Conservation (phyloP, 345 rosid genomes). For the Garcia nutans region DNA sequence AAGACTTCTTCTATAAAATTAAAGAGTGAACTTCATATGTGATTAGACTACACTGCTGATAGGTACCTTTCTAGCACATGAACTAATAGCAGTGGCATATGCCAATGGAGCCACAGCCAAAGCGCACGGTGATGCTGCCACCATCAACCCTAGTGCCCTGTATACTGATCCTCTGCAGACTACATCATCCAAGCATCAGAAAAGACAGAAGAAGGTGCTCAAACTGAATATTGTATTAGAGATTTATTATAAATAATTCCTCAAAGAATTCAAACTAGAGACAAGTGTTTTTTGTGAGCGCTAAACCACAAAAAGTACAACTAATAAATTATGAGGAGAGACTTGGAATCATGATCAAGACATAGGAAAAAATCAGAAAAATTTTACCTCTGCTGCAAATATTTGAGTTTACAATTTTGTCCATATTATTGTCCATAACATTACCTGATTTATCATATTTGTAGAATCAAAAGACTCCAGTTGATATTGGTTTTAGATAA, state of each 20-base stretch:
- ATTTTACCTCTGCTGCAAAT: background rate
- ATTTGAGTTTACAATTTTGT: background rate
- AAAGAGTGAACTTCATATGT: background rate
- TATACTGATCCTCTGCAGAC: slow-evolving; percentile 93
- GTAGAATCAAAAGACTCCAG: no score
- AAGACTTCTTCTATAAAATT: background rate
- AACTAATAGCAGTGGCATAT: slow-evolving; percentile 94
- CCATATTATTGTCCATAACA: background rate
- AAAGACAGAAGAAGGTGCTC: background rate
- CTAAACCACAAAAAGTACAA: background rate
- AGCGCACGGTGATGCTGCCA: slow-evolving; percentile 97
- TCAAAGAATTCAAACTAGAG: background rate
- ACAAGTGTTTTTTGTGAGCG: slow-evolving; percentile 4
- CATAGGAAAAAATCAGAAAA: background rate
- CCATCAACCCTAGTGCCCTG: slow-evolving; percentile 93
- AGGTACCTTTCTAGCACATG: slow-evolving; percentile 89
- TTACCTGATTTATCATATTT: background rate
- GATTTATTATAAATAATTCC: background rate
- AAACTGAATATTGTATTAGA: slow-evolving; percentile 1
- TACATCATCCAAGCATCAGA: slow-evolving; percentile 33
- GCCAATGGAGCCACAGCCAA: slow-evolving; percentile 98
- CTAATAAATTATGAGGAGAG: background rate
- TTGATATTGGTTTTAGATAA: background rate
- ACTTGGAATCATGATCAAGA: background rate
- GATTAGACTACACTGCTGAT: slow-evolving; percentile 8